Evolutionary conservation across 352 stramenopile genomes (phyloP).

Genomic region (Pythium biforme): DNA sequence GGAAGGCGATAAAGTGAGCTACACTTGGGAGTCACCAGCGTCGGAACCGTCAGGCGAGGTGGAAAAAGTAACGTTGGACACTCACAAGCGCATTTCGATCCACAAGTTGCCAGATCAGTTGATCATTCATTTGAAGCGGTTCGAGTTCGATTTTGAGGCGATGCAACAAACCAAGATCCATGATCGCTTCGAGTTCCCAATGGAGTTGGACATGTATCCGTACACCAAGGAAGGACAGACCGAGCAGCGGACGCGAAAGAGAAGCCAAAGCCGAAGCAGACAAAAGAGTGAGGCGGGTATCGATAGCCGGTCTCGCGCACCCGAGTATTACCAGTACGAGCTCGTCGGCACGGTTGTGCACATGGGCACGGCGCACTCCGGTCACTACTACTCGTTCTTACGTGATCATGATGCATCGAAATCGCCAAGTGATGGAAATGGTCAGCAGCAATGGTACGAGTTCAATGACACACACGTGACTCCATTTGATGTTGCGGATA

Average conservation of each 20-base stretch:
- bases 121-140: conserved; percentile 94
- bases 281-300: conserved; percentile 18
- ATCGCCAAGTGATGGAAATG: not conserved
- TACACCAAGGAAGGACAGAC: conserved; percentile 89
- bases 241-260: conserved; percentile 41
- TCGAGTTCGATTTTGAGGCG: conserved; percentile 94
- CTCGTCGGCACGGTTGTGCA: conserved; percentile 87
- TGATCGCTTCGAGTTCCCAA: conserved; percentile 92
- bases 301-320: conserved; percentile 32
- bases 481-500: conserved; percentile 65
- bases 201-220: conserved; percentile 84
- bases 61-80: conserved; percentile 86
- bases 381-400: conserved; percentile 91
- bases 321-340: conserved; percentile 86
- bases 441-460: conserved; percentile 62
- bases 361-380: conserved; percentile 83
- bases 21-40: conserved; percentile 77
- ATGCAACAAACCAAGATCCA: conserved; percentile 95
- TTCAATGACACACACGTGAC: conserved; percentile 88
- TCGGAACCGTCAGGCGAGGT: conserved; percentile 26
- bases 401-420: conserved; percentile 49
- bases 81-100: conserved; percentile 90
- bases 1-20: conserved; percentile 89
- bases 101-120: conserved; percentile 86
- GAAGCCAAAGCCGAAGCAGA: conserved; percentile 12